These are phyloP conservation scores for Penicillium macrosclerotiorum DNA, from an alignment of 495 filamentous ascomycete genomes.

Conservation along the genomic window DNA sequence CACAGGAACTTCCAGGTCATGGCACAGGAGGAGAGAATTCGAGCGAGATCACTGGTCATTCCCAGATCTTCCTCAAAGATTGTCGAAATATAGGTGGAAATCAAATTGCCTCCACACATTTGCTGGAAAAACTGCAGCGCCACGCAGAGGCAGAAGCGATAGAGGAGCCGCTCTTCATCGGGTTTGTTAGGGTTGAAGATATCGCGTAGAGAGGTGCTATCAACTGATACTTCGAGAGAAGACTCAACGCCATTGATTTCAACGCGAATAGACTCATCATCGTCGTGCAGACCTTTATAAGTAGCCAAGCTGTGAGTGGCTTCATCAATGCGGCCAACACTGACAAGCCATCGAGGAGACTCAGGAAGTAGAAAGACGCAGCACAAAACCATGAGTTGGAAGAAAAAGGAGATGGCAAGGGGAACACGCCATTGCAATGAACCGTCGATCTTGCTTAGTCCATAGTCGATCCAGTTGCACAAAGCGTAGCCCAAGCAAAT, in stretches of 20 bases:
- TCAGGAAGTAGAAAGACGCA: conserved; percentile 61
- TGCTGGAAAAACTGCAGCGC: conserved; percentile 45
- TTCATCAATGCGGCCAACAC: conserved; percentile 50
- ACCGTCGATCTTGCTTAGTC: conserved; percentile 33
- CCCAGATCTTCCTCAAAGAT: conserved; percentile 36
- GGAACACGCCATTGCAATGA: conserved; percentile 46
- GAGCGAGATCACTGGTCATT: conserved; percentile 22
- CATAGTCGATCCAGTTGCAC: conserved; percentile 66
- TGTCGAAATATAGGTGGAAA: conserved; percentile 32
- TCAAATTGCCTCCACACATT: conserved; percentile 39
- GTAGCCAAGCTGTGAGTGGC: conserved; percentile 41
- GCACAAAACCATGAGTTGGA: conserved; percentile 56
- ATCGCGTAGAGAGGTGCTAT: not conserved
- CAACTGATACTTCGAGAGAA: conserved; percentile 26
- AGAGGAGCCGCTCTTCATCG: conserved; percentile 29
- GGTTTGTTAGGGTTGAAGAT: not conserved
- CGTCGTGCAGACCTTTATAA: conserved; percentile 26
- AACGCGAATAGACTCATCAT: conserved; percentile 24
- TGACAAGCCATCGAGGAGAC: conserved; percentile 59
- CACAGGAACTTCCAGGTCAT: conserved; percentile 54
- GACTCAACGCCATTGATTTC: conserved; percentile 43
- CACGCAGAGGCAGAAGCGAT: conserved; percentile 35
- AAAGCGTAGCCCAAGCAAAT: conserved; percentile 60
- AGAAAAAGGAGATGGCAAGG: conserved; percentile 54
- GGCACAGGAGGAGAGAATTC: conserved; percentile 32